Percentiles rank a stretch among this genome's conserved stretches.
Evolutionary conservation across 2,329 filamentous ascomycete genomes (phyloP).

Genomic region (Penicillium sp.): DNA sequence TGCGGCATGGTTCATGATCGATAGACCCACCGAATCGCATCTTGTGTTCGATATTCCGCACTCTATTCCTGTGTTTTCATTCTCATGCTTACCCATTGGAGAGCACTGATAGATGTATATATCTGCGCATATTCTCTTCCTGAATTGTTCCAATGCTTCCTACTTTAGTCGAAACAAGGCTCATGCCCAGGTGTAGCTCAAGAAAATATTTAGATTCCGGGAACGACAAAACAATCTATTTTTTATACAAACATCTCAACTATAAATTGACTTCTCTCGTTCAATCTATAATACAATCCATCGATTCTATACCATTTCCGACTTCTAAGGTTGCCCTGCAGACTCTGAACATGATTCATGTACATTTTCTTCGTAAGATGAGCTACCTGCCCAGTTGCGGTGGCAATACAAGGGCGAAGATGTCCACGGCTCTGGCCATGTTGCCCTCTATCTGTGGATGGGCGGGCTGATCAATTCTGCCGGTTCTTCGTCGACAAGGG

Average conservation of each 20-base stretch:
- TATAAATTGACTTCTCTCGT: background rate
- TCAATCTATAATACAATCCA: background rate
- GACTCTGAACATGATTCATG: background rate
- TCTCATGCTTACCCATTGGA: background rate
- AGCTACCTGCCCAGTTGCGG: background rate
- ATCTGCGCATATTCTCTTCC: background rate
- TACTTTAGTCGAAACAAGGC: background rate
- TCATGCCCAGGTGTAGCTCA: background rate
- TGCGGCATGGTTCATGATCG: constrained; percentile 17
- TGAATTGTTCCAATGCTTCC: background rate
- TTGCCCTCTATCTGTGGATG: background rate
- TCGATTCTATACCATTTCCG: background rate
- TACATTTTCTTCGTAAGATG: background rate
- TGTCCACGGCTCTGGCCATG: background rate
- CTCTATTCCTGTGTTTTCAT: background rate
- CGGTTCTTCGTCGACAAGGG: background rate
- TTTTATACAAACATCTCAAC: background rate
- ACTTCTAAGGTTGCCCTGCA: background rate
- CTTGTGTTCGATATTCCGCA: constrained; percentile 6
- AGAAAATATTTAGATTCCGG: background rate
- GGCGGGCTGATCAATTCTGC: background rate
- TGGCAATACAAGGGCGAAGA: background rate
- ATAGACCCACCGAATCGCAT: constrained; percentile 24
- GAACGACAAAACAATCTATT: background rate
- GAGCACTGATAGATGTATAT: constrained; percentile 1